Percentiles rank a stretch among this genome's conserved stretches.
Evolutionary conservation across 139 green algal species (phyloP).

Genomic region (Mychonastes homosphaera): DNA sequence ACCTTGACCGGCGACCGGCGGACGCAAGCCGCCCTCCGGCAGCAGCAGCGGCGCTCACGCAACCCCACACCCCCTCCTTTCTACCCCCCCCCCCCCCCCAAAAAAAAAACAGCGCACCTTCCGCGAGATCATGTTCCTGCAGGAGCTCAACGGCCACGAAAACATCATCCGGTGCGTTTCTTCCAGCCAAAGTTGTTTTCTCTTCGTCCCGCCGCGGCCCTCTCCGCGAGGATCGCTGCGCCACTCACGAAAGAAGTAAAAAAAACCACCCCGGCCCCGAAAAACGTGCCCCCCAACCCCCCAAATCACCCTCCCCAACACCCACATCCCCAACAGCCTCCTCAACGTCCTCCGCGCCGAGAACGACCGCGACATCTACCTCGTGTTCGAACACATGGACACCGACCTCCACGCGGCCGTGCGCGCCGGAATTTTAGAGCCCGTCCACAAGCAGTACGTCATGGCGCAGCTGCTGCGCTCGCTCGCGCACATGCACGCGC

Average conservation of each 20-base stretch:
- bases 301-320: neutral
- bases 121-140: conserved; percentile 96
- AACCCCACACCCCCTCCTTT: too few species aligned
- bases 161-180: conserved; percentile 79
- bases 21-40: too few species aligned
- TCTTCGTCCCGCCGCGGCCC: too few species aligned
- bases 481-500: conserved; percentile 96
- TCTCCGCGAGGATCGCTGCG: too few species aligned
- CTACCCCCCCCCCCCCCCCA: too few species aligned
- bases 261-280: too few species aligned
- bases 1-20: too few species aligned
- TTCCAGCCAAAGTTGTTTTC: neutral
- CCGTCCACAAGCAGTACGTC: conserved; percentile 93
- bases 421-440: conserved; percentile 89
- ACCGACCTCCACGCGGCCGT: conserved; percentile 93
- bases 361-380: conserved; percentile 93
- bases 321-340: conserved; percentile 44
- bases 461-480: conserved; percentile 98
- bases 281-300: too few species aligned
- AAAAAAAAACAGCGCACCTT: conserved; percentile 92
- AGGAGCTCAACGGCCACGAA: conserved; percentile 86
- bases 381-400: conserved; percentile 98
- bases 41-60: too few species aligned
- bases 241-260: too few species aligned
- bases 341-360: conserved; percentile 92